Evolutionary conservation across 1,139 yeast species (phyloP).

Genomic region (Nakaseomyces uthaithaninus): DNA sequence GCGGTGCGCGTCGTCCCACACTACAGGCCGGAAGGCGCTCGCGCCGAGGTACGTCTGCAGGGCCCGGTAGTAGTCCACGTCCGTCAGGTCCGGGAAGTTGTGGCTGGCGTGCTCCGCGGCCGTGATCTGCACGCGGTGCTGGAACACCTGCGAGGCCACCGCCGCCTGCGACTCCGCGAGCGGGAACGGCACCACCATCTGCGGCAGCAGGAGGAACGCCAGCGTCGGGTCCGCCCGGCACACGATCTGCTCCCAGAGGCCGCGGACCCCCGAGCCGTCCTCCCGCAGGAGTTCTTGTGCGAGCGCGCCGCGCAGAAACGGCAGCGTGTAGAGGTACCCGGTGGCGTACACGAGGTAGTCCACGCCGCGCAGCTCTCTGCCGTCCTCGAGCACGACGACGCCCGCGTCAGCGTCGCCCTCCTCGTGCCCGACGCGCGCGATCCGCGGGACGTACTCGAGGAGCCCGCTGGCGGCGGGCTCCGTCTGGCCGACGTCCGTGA

Average conservation of each 20-base stretch:
- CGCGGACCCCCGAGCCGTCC: slow-evolving; percentile 39
- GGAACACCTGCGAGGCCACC: slow-evolving; percentile 48
- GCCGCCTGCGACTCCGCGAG: slow-evolving; percentile 53
- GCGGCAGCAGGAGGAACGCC: slow-evolving; percentile 45
- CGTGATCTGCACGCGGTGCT: slow-evolving; percentile 35
- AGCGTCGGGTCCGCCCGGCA: slow-evolving; percentile 49
- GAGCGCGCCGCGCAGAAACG: slow-evolving; percentile 37
- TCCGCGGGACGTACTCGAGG: slow-evolving; percentile 21
- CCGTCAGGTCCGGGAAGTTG: slow-evolving; percentile 6
- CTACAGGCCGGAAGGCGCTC: slow-evolving; percentile 5
- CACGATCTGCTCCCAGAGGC: slow-evolving; percentile 46
- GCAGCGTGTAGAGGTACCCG: slow-evolving; percentile 48
- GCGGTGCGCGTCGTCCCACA: slow-evolving; percentile 7
- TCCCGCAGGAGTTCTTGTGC: slow-evolving; percentile 10
- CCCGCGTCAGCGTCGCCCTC: slow-evolving; percentile 32
- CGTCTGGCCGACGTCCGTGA: slow-evolving; percentile 29
- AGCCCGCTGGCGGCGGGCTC: slow-evolving; percentile 29
- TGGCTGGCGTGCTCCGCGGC: background rate
- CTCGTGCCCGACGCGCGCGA: slow-evolving; percentile 32
- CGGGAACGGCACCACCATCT: slow-evolving; percentile 51
- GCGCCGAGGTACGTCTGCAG: slow-evolving; percentile 3
- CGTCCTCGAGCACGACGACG: slow-evolving; percentile 35
- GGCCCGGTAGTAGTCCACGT: slow-evolving; percentile 7
- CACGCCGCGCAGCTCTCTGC: slow-evolving; percentile 35
- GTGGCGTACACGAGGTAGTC: slow-evolving; percentile 56